These are phyloP conservation scores for Rhodamnia argentea DNA, from an alignment of 345 rosid genomes.

Conservation along the genomic window DNA sequence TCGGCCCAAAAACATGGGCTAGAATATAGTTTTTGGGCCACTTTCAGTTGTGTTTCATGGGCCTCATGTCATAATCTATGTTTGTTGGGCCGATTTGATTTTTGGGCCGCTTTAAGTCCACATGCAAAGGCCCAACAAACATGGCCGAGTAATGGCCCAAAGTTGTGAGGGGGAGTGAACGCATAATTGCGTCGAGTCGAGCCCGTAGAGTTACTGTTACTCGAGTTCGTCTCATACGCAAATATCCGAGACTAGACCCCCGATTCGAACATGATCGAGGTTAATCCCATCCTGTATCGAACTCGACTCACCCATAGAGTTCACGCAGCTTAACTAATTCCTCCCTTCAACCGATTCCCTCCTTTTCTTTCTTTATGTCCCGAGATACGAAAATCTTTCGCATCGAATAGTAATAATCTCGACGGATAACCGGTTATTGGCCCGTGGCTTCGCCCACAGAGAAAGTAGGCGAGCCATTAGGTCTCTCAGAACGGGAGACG, in stretches of 20 bases:
- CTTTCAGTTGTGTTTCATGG: not conserved
- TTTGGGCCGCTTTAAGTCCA: not conserved
- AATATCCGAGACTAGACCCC: not conserved
- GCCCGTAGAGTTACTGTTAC: not conserved
- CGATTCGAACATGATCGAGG: not conserved
- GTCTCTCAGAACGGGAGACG: not conserved
- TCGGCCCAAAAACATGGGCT: not conserved
- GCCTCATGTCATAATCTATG: not conserved
- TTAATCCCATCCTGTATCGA: not conserved
- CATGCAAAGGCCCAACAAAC: not conserved
- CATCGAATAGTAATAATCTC: not conserved
- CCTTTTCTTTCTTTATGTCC: not conserved
- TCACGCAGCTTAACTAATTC: not conserved
- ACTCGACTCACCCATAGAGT: not conserved
- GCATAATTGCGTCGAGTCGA: not conserved
- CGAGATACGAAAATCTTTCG: not conserved
- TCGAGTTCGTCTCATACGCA: not conserved
- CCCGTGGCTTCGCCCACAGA: not conserved
- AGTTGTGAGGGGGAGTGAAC: not conserved
- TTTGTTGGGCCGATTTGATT: not conserved
- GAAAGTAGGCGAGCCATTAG: not conserved
- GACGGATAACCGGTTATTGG: not conserved
- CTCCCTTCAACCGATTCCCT: not conserved
- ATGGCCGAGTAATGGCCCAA: not conserved
- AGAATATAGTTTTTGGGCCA: not conserved